Base-by-base conservation (phyloP, 768 basidiomycete species). In the Panaeolus papilionaceus region DNA sequence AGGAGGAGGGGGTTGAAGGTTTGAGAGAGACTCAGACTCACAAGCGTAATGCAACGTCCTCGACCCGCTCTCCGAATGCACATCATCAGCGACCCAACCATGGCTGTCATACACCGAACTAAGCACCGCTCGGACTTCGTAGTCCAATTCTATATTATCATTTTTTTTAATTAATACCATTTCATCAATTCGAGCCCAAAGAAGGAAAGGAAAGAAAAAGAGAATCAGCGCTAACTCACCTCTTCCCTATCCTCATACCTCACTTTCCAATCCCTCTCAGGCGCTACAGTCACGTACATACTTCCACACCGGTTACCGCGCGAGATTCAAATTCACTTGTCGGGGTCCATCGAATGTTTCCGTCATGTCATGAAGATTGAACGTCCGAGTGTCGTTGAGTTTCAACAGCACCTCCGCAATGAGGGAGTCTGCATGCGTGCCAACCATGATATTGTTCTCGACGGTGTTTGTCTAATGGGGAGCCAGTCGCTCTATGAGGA, bases 401-500 rank as follows among this genome's bases (percentile, higher is more conserved):
- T 23, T 23, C 23, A 23, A 23, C 23, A 23, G 23, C 23, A 1
- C 23, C 23, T 1, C 23, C 23, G 23, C 23, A 23, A 23, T 23
- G 23, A 23, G 23, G 23, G 23, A 23, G 23, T 23, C 23, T 1
- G 23, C 23, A 23, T 23, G 23, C 1, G 23, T 23, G 23, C 23
- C 23, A 23, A 1, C 1, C 23, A 23, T 23, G 23, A 23, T 23
- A 23, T 37, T 58, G 26, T 92, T 94, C 73, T 95, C 92, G 81
- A 91, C 87, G 14, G 94, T 84, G 68, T 94, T 94, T 79, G 94
- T 94, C 93, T 93, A 95, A 94, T 94, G 0, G 93, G 93, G 42
- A 95, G 78, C 92, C 93, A 93, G 37, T 37, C 1, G 23, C 23
- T 23, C 23, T 23, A 23, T 23, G 1, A 23, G 23, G 1, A 23